Base-by-base conservation (phyloP, 768 basidiomycete genomes). In the Amanita thiersii region DNA sequence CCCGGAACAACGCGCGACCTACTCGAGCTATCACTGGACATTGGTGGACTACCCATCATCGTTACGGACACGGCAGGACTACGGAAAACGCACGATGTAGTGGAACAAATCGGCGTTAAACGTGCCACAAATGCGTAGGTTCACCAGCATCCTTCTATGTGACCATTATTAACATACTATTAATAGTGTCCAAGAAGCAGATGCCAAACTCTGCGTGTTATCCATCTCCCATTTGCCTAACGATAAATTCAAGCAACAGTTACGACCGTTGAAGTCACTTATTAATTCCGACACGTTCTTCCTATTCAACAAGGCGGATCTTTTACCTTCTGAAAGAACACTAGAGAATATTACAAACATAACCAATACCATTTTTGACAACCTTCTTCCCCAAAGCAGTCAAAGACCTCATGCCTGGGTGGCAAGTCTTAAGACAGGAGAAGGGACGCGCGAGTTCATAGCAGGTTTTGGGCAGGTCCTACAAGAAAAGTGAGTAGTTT, bases 1-100 rank as follows among this genome's bases (percentile, higher is more conserved):
- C 85, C 91, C 0, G 91, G 91, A 0, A 96, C 91, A 2, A 96
- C 91, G 3, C 72, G 92, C 18, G 92, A 94, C 52, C 73, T 93
- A 6, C 69, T 96, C 1, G 84, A 87, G 50, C 65, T 92, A 12
- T 81, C 87, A 0, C 70, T 96, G 1, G 88, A 96, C 56, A 81
- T 93, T n/a, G 86, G 79, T 7, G 91, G 91, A 0, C 62, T 90
- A 23, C 90, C 89, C 0, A 73, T 93, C 3, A 68, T 84, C 18
- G 69, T 91, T 9, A 73, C 81, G 1, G 92, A 96, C 55, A 94
- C 92, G 0, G 92, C 91, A 2, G 92, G 91, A 1, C 60, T 94
- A 9, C 70, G 91, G 20, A 59, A 65, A 43, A 81, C 85, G 0
- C 61, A 72, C 5, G 80, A 90, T 48, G 52, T 74, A 2, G 81